Evolutionary conservation across 345 rosid species (phyloP).

Genomic region (Xanthoceras sorbifolium): DNA sequence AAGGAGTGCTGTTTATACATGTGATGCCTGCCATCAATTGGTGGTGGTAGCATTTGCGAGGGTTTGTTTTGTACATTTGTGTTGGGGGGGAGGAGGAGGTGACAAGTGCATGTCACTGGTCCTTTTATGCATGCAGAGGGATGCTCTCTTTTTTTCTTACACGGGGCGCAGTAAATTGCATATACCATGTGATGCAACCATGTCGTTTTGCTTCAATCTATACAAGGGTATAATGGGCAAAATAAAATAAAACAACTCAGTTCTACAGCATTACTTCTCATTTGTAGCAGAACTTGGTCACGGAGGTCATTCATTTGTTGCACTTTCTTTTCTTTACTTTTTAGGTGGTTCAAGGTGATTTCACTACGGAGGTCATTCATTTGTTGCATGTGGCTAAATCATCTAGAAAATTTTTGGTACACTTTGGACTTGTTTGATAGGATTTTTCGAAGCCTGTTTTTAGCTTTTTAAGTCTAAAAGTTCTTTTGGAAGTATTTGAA

Average conservation of each 20-base stretch:
- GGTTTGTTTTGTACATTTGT: background rate
- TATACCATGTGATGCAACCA: conserved; percentile 32
- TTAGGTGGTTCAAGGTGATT: background rate
- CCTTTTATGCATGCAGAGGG: conserved; percentile 29
- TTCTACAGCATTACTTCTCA: background rate
- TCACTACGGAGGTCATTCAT: no score
- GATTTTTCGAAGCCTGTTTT: no score
- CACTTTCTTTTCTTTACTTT: background rate
- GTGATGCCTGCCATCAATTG: no score
- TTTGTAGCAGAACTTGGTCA: background rate
- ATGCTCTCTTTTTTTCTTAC: background rate
- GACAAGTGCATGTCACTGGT: conserved; percentile 24
- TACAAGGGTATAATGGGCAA: background rate
- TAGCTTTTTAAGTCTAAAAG: no score
- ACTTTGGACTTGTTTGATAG: no score
- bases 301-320: background rate
- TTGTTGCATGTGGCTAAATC: no score
- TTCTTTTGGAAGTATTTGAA: no score
- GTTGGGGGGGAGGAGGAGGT: conserved; percentile 16
- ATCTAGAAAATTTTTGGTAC: no score
- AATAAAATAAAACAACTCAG: background rate
- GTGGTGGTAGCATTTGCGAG: no score
- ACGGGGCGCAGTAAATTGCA: conserved; percentile 13
- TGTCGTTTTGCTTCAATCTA: conserved; percentile 25
- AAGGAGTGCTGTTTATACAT: no score